A percentile compares a stretch with the other conserved stretches of the same genome.
phyloP scores from a whole-genome alignment of 2,329 filamentous ascomycete species.

The Phyllosticta citriasiana region DNA sequence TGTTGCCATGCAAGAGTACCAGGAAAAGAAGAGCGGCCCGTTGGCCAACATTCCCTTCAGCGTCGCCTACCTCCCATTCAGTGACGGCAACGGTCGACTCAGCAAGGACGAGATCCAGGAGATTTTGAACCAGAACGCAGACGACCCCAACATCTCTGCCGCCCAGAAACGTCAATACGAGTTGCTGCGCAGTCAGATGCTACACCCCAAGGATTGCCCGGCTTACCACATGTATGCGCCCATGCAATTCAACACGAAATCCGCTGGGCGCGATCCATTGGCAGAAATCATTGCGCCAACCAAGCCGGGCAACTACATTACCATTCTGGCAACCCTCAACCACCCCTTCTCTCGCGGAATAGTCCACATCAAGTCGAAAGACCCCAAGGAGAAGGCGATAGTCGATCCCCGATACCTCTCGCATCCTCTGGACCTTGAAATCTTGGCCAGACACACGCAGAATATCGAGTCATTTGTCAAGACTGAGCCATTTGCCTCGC shows the following conservation, averaged over 20 bases:
- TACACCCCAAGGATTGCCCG: neutral
- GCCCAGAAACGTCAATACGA: slow-evolving; percentile 8
- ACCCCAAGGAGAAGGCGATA: slow-evolving; percentile 21
- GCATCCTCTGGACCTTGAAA: slow-evolving; percentile 34
- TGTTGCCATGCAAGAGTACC: slow-evolving; percentile 15
- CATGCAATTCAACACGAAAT: slow-evolving; percentile 11
- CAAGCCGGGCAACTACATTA: slow-evolving; percentile 18
- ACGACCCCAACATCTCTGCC: neutral
- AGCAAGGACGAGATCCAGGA: neutral
- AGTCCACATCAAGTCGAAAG: slow-evolving; percentile 24
- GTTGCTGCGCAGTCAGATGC: slow-evolving; percentile 5
- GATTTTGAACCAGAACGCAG: neutral
- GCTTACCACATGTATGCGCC: slow-evolving; percentile 11
- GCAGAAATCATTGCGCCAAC: slow-evolving; percentile 12
- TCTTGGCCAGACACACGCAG: slow-evolving; percentile 27
- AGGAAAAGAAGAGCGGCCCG: slow-evolving; percentile 16
- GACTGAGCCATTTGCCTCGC: slow-evolving; percentile 21
- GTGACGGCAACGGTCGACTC: slow-evolving; percentile 15
- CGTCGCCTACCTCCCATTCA: slow-evolving; percentile 18
- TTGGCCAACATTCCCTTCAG: slow-evolving; percentile 18
- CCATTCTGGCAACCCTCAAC: slow-evolving; percentile 19
- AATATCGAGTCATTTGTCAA: slow-evolving; percentile 26
- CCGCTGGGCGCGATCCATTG: slow-evolving; percentile 3
- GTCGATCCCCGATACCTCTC: slow-evolving; percentile 35
- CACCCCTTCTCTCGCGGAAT: slow-evolving; percentile 23